Evolutionary conservation across 768 basidiomycete species (phyloP).

Genomic region (Scleroderma bovista): DNA sequence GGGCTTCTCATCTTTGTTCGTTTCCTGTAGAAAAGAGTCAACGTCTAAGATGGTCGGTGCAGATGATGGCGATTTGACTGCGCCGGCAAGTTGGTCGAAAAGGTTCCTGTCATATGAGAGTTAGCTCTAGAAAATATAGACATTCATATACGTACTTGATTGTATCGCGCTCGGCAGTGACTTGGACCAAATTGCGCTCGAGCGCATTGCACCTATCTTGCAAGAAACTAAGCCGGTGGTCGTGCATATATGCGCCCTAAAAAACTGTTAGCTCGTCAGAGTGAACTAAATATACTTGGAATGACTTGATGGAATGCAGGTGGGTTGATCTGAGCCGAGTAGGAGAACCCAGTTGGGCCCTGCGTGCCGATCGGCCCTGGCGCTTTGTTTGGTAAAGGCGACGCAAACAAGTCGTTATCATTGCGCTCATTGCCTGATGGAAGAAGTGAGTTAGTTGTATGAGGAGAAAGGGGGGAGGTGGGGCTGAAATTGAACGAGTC

Average conservation of each 20-base stretch:
- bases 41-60: background rate
- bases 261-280: too few relatives aligned
- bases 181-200: background rate
- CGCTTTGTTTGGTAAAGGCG: too few relatives aligned
- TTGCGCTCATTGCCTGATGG: too few relatives aligned
- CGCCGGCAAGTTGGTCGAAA: background rate
- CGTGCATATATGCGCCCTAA: background rate
- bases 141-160: background rate
- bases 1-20: background rate
- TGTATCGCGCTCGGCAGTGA: background rate
- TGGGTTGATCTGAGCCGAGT: too few relatives aligned
- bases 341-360: too few relatives aligned
- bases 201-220: background rate
- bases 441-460: too few relatives aligned
- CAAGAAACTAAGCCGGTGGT: background rate
- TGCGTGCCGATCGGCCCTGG: too few relatives aligned
- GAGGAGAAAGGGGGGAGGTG: too few relatives aligned
- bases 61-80: background rate
- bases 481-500: too few relatives aligned
- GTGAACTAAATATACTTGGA: too few relatives aligned
- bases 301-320: too few relatives aligned
- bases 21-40: background rate
- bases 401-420: too few relatives aligned
- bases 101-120: background rate
- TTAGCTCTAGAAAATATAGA: background rate